phyloP scores from a whole-genome alignment of 208 protist genomes.

The Crithidia thermophila region DNA sequence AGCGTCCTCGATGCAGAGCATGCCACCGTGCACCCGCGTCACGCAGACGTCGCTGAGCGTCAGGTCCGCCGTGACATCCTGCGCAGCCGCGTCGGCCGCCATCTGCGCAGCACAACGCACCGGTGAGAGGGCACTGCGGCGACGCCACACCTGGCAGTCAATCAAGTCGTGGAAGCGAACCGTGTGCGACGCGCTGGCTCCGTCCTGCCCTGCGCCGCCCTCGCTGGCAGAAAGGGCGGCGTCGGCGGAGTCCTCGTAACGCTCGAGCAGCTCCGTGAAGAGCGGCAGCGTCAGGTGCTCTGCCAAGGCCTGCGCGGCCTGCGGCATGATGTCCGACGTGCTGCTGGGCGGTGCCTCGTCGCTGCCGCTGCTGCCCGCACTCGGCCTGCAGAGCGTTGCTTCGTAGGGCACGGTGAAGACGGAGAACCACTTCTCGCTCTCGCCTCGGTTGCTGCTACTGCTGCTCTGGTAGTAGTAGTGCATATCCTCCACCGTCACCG shows the following conservation, averaged over 20 bases:
- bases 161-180: constrained; percentile 32
- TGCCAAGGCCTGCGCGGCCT: constrained; percentile 19
- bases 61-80: background rate
- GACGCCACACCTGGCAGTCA: constrained; percentile 27
- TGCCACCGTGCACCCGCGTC: constrained; percentile 53
- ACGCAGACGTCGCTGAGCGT: constrained; percentile 43
- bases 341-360: background rate
- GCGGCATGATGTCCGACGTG: constrained; percentile 16
- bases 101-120: background rate
- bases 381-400: background rate
- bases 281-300: constrained; percentile 25
- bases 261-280: constrained; percentile 31
- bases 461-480: constrained; percentile 24
- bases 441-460: background rate
- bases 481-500: constrained; percentile 38
- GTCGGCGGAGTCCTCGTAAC: constrained; percentile 11
- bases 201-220: background rate
- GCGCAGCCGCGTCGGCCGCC: background rate
- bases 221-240: background rate
- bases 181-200: background rate
- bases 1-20: constrained; percentile 64
- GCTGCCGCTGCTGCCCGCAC: background rate
- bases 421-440: constrained; percentile 7
- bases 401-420: constrained; percentile 16
- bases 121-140: constrained; percentile 23